Evolutionary conservation across 139 green algal species (phyloP).

Genomic region (Edaphochlamys debaryana): DNA sequence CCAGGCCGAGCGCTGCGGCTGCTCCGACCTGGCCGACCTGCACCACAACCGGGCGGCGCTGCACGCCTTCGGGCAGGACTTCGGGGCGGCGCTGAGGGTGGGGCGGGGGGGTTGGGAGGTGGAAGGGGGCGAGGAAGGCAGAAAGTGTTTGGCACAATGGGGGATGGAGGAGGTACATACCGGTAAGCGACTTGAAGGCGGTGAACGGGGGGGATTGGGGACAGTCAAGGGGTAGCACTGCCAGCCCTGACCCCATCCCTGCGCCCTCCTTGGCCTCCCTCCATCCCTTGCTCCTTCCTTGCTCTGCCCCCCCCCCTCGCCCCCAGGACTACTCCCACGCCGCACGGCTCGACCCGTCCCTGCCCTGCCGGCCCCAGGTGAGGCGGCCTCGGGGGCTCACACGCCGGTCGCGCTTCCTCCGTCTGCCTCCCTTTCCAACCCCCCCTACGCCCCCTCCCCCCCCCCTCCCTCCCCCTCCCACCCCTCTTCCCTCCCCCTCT

Average conservation of each 20-base stretch:
- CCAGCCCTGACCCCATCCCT: neutral
- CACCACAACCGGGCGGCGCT: constrained; percentile 47
- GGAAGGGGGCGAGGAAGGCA: neutral
- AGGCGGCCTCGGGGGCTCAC: neutral
- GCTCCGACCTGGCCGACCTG: constrained; percentile 41
- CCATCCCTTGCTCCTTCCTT: no score
- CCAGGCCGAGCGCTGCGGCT: constrained; percentile 42
- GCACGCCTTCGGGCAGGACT: constrained; percentile 45
- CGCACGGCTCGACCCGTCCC: constrained; percentile 14
- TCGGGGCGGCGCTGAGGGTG: constrained; percentile 32
- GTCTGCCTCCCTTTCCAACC: no score
- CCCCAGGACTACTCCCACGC: constrained; percentile 30
- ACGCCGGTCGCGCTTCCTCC: no score
- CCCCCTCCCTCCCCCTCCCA: neutral
- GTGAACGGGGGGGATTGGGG: no score
- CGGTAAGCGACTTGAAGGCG: no score
- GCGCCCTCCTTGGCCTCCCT: neutral
- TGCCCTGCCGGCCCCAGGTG: constrained; percentile 16
- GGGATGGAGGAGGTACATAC: no score
- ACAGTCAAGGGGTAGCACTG: no score
- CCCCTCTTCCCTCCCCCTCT: neutral
- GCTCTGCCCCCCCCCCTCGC: neutral
- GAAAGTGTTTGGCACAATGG: no score
- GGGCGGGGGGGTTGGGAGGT: neutral
- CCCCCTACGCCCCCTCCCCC: neutral